Percentiles rank a stretch among this genome's conserved stretches.
Conservation (phyloP, 2,329 filamentous ascomycete species). For the Zalaria obscura region DNA sequence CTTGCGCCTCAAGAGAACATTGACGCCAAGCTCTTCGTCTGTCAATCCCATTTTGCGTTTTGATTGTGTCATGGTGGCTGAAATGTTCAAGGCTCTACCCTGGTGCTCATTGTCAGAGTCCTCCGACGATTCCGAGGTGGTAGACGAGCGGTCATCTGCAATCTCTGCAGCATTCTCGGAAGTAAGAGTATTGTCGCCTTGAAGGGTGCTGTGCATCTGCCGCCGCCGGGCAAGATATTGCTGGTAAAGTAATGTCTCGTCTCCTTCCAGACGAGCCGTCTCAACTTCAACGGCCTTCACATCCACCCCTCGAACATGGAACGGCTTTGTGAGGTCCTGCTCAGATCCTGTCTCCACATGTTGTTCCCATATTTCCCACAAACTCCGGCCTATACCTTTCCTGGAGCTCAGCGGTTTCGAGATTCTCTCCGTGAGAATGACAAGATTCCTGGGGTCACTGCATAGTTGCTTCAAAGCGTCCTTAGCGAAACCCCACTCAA, state of each 20-base stretch:
- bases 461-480: constrained; percentile 63
- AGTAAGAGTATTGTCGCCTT: constrained; percentile 51
- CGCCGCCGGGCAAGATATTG: constrained; percentile 83
- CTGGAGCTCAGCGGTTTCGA: constrained; percentile 22
- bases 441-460: constrained; percentile 62
- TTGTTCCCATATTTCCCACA: constrained; percentile 48
- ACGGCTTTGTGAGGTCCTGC: neutral
- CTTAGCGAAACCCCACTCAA: constrained; percentile 92
- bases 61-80: constrained; percentile 69
- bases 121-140: constrained; percentile 74
- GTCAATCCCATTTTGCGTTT: constrained; percentile 76
- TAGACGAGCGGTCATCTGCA: constrained; percentile 56
- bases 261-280: constrained; percentile 51
- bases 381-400: constrained; percentile 52
- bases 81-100: constrained; percentile 80
- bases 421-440: constrained; percentile 72
- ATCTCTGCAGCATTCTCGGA: constrained; percentile 50
- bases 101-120: constrained; percentile 84
- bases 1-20: constrained; percentile 75
- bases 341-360: constrained; percentile 7
- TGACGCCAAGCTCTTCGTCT: constrained; percentile 84
- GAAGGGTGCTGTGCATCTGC: constrained; percentile 70
- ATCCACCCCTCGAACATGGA: constrained; percentile 2
- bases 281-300: neutral
- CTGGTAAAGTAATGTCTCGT: constrained; percentile 71